Conservation (phyloP, 306 rosid genomes). For the Malus fusca region DNA sequence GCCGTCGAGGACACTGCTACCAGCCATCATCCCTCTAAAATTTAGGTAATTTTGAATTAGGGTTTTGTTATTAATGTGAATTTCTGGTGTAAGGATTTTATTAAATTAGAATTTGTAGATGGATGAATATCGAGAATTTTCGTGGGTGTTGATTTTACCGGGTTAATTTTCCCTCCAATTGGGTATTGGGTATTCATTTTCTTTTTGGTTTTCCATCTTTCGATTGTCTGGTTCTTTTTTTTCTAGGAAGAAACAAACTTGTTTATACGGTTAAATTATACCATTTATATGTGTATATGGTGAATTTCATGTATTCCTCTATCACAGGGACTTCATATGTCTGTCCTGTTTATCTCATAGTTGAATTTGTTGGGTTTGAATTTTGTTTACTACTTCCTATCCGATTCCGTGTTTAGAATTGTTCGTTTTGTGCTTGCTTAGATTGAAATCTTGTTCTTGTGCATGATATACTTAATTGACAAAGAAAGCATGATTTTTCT, state of each 20-base stretch:
- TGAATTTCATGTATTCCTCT: neutral
- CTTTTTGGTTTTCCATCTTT: neutral
- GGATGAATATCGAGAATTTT: neutral
- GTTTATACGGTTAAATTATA: neutral
- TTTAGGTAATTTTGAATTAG: too few relatives aligned
- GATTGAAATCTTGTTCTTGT: too few relatives aligned
- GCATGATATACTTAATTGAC: neutral
- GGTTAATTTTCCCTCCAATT: neutral
- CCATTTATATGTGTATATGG: neutral
- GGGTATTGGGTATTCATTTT: neutral
- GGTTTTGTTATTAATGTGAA: too few relatives aligned
- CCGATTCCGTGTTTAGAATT: neutral
- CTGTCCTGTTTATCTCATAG: neutral
- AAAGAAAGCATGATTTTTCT: neutral
- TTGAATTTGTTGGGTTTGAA: neutral
- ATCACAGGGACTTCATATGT: neutral
- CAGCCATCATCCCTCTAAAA: neutral
- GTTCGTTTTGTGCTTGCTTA: neutral
- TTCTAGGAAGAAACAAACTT: neutral
- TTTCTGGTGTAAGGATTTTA: too few relatives aligned
- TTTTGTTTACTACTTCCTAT: neutral
- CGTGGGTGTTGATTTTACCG: neutral
- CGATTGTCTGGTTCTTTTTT: neutral
- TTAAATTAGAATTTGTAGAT: too few relatives aligned
- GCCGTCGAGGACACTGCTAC: too few relatives aligned